Base-by-base conservation (phyloP, 1,284 basidiomycete species). In the Ceratobasidium sp. region DNA sequence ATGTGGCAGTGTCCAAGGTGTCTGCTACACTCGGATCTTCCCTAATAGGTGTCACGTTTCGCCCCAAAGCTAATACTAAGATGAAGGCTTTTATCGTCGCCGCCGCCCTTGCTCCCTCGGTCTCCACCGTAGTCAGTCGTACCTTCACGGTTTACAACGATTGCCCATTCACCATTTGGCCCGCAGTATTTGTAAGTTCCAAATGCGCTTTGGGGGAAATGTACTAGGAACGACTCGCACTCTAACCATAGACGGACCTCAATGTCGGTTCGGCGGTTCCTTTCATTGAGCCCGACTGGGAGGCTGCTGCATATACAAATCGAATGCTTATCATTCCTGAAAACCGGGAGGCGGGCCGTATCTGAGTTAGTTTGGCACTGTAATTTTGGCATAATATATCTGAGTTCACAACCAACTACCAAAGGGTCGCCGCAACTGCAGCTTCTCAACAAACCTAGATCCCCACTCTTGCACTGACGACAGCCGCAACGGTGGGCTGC, bases 401-500 rank as follows among this genome's bases (percentile, higher is more conserved):
- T 18, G 28, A 48, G 71, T 49, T 30, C 21, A 21, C 4, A 14
- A 4, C 9, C 44, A 46, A 61, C 36, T 40, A 12, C 12, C 46
- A 38, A 14, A 76, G 80, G 80, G 77, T 56, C 82, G 81, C 16
- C 80, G 81, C 21, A 72, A 80, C 73, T 84, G 83, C 73, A 74
- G 82, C 75, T 84, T 83, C 73, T 78, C 74, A 49, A 75, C 75
- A 18, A 79, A 79, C 67, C 75, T 75, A 42, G 78, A 77, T 5
- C 73, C 86, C 0, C 85, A 83, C 73, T 85, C 86, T 3, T 87
- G 86, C 74, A 73, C 83, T 74, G 86, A 85, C 33, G 69, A 75
- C 63, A 77, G 78, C 75, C 77, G 73, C 12, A 75, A 79, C 72
- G 87, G 87, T 42, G 87, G 87, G 42, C 81, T 88, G 5, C 75